Percentiles rank a stretch among this genome's conserved stretches.
phyloP scores from a whole-genome alignment of 1,284 basidiomycete genomes.

The Schizopora paradoxa region DNA sequence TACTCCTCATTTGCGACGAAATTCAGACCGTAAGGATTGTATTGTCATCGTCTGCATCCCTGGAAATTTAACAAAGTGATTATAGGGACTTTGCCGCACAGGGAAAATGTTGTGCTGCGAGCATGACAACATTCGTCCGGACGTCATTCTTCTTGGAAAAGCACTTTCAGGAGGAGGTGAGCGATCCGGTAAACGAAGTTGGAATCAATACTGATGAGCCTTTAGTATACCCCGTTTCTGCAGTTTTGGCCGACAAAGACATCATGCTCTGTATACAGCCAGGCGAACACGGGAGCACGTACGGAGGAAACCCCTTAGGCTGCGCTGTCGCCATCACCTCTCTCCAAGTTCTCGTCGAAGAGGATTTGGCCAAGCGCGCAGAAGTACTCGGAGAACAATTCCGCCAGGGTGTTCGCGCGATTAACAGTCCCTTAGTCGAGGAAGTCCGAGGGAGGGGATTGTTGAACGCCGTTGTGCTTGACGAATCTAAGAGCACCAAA shows the following conservation, averaged over 20 bases:
- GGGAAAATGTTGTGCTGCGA: slow-evolving; percentile 88
- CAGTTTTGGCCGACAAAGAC: slow-evolving; percentile 84
- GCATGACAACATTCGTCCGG: slow-evolving; percentile 86
- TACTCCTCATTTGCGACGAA: slow-evolving; percentile 95
- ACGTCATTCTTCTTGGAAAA: slow-evolving; percentile 93
- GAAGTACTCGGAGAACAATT: slow-evolving; percentile 77
- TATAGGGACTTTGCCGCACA: slow-evolving; percentile 74
- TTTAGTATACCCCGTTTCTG: slow-evolving; percentile 92
- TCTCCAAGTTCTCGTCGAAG: slow-evolving; percentile 82
- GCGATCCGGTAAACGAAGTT: slow-evolving; percentile 20
- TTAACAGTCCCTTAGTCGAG: slow-evolving; percentile 69
- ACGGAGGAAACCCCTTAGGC: slow-evolving; percentile 92
- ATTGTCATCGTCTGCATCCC: not conserved
- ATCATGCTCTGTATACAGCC: slow-evolving; percentile 94
- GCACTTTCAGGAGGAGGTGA: slow-evolving; percentile 89
- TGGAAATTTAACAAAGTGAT: slow-evolving; percentile 5
- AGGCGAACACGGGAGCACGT: slow-evolving; percentile 98
- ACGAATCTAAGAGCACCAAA: slow-evolving; percentile 72
- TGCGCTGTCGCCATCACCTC: slow-evolving; percentile 94
- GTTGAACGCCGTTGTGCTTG: slow-evolving; percentile 92
- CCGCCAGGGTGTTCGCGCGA: slow-evolving; percentile 57
- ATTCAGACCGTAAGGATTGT: slow-evolving; percentile 83
- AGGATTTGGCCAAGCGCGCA: slow-evolving; percentile 79
- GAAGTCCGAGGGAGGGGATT: slow-evolving; percentile 82
- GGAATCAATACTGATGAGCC: not conserved